Evolutionary conservation across 768 basidiomycete genomes (phyloP).

Genomic region (Trametes coccinea): DNA sequence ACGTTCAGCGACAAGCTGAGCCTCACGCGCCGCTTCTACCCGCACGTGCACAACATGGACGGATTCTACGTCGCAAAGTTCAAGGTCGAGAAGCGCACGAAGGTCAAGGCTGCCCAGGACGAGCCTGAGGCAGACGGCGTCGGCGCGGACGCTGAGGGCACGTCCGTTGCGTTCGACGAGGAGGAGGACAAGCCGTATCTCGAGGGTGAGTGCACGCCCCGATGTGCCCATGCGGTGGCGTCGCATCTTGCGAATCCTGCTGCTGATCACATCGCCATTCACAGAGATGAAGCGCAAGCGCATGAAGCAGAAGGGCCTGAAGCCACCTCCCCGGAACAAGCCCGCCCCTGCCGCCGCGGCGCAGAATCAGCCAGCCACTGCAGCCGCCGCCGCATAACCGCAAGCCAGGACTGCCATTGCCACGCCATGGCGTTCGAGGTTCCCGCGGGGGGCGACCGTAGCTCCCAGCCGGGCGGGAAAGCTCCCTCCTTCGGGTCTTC

Average conservation of each 20-base stretch:
- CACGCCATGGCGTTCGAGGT: too few relatives aligned
- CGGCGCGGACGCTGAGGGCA: slow-evolving; percentile 32
- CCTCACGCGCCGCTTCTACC: slow-evolving; percentile 88
- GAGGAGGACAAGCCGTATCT: slow-evolving; percentile 61
- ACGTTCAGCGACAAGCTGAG: slow-evolving; percentile 75
- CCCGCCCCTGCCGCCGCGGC: slow-evolving; percentile 17
- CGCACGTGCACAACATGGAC: slow-evolving; percentile 99
- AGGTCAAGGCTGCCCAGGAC: slow-evolving; percentile 39
- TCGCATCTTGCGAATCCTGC: background rate
- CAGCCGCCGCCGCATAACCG: slow-evolving; percentile 5
- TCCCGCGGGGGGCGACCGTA: too few relatives aligned
- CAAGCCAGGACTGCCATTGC: too few relatives aligned
- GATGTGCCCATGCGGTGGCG: background rate
- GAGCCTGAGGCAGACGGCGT: slow-evolving; percentile 24
- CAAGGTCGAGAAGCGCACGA: slow-evolving; percentile 82
- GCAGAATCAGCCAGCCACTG: slow-evolving; percentile 18
- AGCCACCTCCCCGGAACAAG: slow-evolving; percentile 54
- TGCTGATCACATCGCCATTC: slow-evolving; percentile 1
- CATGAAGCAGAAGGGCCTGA: slow-evolving; percentile 75
- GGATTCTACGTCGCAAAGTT: slow-evolving; percentile 99
- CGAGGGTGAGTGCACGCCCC: slow-evolving; percentile 57
- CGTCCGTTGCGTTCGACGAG: slow-evolving; percentile 32
- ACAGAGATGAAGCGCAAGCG: slow-evolving; percentile 72
- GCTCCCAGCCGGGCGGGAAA: background rate
- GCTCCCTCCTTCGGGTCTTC: background rate